These are phyloP conservation scores for Xylariaceae sp. DNA, from an alignment of 2,329 filamentous ascomycete genomes.

Conservation along the genomic window DNA sequence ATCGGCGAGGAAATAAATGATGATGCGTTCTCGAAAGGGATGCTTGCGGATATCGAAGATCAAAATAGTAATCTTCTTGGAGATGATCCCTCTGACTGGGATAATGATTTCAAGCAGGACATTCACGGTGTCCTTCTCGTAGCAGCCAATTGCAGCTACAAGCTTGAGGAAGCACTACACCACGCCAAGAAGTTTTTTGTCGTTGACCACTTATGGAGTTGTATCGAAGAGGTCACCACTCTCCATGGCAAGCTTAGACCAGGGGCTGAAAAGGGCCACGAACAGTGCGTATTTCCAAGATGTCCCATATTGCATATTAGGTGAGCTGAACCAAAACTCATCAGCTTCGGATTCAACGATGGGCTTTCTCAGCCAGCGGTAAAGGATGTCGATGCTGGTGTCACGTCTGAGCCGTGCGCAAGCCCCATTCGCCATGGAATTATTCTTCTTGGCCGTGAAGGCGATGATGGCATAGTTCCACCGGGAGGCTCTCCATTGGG, in stretches of 20 bases:
- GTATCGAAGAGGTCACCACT: slow-evolving; percentile 29
- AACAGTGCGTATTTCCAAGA: slow-evolving; percentile 30
- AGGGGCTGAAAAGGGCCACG: slow-evolving; percentile 33
- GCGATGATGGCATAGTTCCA: slow-evolving; percentile 24
- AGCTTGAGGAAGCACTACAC: slow-evolving; percentile 26
- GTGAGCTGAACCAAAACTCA: background rate
- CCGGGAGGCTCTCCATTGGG: background rate
- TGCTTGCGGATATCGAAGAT: slow-evolving; percentile 27
- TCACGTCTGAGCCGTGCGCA: slow-evolving; percentile 19
- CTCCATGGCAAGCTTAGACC: slow-evolving; percentile 33
- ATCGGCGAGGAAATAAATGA: slow-evolving; percentile 31
- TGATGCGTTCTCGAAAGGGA: slow-evolving; percentile 31
- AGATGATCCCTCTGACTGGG: slow-evolving; percentile 28
- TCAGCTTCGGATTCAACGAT: slow-evolving; percentile 40
- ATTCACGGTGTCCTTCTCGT: slow-evolving; percentile 36
- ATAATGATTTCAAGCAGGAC: slow-evolving; percentile 30
- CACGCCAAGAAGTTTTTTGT: slow-evolving; percentile 30
- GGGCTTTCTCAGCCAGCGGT: slow-evolving; percentile 39
- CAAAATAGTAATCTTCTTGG: too few species aligned
- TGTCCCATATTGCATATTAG: background rate
- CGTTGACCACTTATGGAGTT: slow-evolving; percentile 12
- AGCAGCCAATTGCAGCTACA: slow-evolving; percentile 28
- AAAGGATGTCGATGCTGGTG: slow-evolving; percentile 25
- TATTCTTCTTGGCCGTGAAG: slow-evolving; percentile 35
- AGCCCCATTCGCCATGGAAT: slow-evolving; percentile 30